Percentiles rank a stretch among this genome's conserved stretches.
phyloP scores from a whole-genome alignment of 164 flowering plant species.

The Dillenia suffruticosa region DNA sequence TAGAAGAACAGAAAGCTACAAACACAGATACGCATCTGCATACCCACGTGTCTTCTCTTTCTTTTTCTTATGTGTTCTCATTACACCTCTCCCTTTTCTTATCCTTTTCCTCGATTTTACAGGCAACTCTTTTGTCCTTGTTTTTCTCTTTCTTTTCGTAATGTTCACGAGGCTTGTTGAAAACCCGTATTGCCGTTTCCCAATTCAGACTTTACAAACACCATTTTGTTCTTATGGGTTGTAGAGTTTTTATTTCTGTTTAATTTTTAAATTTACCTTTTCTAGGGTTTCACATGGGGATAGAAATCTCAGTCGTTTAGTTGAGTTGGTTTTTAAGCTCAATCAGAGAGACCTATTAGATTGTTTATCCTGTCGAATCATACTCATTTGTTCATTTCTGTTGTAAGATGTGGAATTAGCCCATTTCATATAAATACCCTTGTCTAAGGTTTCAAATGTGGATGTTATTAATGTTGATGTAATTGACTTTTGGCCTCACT shows the following conservation, averaged over 20 bases:
- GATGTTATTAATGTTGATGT: too few relatives aligned
- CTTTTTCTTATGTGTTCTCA: constrained; percentile 1
- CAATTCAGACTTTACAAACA: neutral
- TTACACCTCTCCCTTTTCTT: neutral
- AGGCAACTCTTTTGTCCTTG: neutral
- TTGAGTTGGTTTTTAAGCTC: neutral
- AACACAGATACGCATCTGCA: neutral
- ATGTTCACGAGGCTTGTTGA: neutral
- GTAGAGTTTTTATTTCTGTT: neutral
- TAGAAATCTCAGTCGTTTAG: neutral
- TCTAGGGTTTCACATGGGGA: too few relatives aligned
- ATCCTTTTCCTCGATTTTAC: too few relatives aligned
- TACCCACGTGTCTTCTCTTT: constrained; percentile 12
- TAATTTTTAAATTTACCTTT: too few relatives aligned
- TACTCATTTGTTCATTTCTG: too few relatives aligned
- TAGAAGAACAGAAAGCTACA: too few relatives aligned
- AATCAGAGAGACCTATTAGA: neutral
- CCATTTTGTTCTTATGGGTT: constrained; percentile 9
- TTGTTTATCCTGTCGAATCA: too few relatives aligned
- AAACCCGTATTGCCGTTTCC: constrained; percentile 1
- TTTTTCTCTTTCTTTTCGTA: neutral
- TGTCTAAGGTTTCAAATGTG: too few relatives aligned
- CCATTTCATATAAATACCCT: too few relatives aligned
- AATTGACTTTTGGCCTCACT: too few relatives aligned
- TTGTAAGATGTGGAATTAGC: too few relatives aligned